These are phyloP conservation scores for Populus deltoides DNA, from an alignment of 345 rosid species.

Conservation along the genomic window DNA sequence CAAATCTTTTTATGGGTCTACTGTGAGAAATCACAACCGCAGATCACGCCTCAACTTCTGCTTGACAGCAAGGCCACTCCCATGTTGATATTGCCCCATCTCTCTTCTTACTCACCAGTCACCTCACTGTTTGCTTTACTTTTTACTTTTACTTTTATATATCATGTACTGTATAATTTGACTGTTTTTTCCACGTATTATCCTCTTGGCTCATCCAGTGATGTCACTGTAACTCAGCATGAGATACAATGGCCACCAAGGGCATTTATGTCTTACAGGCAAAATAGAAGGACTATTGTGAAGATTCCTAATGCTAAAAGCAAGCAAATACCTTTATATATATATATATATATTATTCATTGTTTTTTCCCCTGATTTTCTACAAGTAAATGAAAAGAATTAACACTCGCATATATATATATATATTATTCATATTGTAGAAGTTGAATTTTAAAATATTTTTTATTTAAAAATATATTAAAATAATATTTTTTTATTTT, in stretches of 20 bases:
- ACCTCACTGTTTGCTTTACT: too few relatives aligned
- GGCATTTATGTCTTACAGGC: background rate
- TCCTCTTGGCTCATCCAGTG: constrained; percentile 1
- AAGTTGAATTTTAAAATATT: too few relatives aligned
- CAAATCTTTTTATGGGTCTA: constrained; percentile 17
- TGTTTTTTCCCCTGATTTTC: background rate
- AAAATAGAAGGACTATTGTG: background rate
- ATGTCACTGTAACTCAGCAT: constrained; percentile 20
- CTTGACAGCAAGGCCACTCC: background rate
- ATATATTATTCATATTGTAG: too few relatives aligned
- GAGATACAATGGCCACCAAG: background rate
- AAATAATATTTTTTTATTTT: too few relatives aligned
- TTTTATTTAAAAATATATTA: too few relatives aligned
- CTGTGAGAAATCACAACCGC: constrained; percentile 26
- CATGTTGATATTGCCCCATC: too few relatives aligned
- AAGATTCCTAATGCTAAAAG: background rate
- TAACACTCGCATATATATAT: too few relatives aligned
- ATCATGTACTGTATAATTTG: background rate
- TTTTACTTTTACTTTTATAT: background rate
- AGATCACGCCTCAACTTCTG: constrained; percentile 30
- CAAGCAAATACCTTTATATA: background rate
- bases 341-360: background rate
- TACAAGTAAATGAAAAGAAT: background rate
- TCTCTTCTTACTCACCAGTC: too few relatives aligned
- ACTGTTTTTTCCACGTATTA: background rate